A percentile compares a stretch with the other conserved stretches of the same genome.
phyloP scores from a whole-genome alignment of 2,329 filamentous ascomycete species.

The Stagonosporopsis rhizophila region DNA sequence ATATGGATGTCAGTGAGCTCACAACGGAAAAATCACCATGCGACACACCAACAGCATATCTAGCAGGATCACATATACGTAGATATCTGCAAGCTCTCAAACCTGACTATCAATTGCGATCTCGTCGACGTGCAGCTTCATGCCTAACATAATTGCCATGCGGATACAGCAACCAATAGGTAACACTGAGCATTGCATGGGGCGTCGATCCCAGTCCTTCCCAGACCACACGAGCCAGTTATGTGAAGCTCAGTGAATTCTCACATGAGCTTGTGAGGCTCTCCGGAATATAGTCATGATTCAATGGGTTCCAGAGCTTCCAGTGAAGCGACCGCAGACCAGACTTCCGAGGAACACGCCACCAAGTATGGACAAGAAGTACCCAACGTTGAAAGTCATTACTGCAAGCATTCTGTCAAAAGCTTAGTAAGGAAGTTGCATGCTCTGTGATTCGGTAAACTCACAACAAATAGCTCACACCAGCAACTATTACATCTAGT shows the following conservation, averaged over 20 bases:
- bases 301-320: slow-evolving; percentile 10
- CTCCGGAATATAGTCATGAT: not conserved
- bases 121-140: not conserved
- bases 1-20: not conserved
- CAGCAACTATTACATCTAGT: slow-evolving; percentile 74
- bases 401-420: slow-evolving; percentile 79
- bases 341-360: slow-evolving; percentile 84
- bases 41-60: not conserved
- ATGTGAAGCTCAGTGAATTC: not conserved
- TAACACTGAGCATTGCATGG: not conserved
- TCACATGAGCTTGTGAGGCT: not conserved
- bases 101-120: not conserved
- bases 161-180: not conserved
- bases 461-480: slow-evolving; percentile 84
- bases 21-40: too few relatives aligned
- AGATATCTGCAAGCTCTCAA: not conserved
- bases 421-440: not conserved
- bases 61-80: not conserved
- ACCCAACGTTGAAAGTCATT: slow-evolving; percentile 87
- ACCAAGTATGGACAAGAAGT: slow-evolving; percentile 76
- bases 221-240: not conserved
- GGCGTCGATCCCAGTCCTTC: not conserved
- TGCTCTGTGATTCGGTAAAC: slow-evolving; percentile 47
- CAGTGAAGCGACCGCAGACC: slow-evolving; percentile 70
- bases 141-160: not conserved